phyloP scores from a whole-genome alignment of 306 rosid species.

The Argentina anserina region DNA sequence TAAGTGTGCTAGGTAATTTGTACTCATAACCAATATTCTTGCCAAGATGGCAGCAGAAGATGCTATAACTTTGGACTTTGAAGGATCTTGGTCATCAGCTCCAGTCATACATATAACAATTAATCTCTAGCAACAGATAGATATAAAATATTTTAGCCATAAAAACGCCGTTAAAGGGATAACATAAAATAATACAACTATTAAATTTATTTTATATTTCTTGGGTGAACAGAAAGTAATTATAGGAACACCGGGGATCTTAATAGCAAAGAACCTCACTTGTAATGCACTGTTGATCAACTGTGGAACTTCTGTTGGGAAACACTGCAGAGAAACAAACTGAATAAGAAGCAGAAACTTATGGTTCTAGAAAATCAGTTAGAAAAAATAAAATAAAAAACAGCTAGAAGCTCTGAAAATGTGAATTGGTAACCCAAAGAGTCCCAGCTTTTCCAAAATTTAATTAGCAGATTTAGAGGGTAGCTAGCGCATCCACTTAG shows the following conservation, averaged over 20 bases:
- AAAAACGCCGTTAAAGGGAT: slow-evolving; percentile 13
- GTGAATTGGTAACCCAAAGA: background rate
- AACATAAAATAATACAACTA: background rate
- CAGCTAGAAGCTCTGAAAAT: background rate
- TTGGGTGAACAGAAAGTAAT: background rate
- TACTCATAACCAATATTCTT: slow-evolving; percentile 90
- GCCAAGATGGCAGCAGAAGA: slow-evolving; percentile 94
- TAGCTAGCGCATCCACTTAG: background rate
- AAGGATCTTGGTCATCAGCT: slow-evolving; percentile 81
- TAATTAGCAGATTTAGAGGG: background rate
- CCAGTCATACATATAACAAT: slow-evolving; percentile 75
- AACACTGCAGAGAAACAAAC: slow-evolving; percentile 57
- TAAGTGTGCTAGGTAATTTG: slow-evolving; percentile 82
- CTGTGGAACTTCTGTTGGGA: slow-evolving; percentile 76
- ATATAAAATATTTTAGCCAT: slow-evolving; percentile 13
- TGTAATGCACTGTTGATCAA: slow-evolving; percentile 80
- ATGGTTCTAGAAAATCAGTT: background rate
- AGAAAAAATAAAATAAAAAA: background rate
- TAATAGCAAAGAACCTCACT: slow-evolving; percentile 47
- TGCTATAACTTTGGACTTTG: slow-evolving; percentile 79
- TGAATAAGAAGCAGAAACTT: background rate
- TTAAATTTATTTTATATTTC: background rate
- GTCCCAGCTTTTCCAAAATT: background rate
- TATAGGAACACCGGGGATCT: slow-evolving; percentile 8
- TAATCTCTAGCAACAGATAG: slow-evolving; percentile 59